Base-by-base conservation (phyloP, 805 yeast genomes). In the Starmerella khaoyaiensis region DNA sequence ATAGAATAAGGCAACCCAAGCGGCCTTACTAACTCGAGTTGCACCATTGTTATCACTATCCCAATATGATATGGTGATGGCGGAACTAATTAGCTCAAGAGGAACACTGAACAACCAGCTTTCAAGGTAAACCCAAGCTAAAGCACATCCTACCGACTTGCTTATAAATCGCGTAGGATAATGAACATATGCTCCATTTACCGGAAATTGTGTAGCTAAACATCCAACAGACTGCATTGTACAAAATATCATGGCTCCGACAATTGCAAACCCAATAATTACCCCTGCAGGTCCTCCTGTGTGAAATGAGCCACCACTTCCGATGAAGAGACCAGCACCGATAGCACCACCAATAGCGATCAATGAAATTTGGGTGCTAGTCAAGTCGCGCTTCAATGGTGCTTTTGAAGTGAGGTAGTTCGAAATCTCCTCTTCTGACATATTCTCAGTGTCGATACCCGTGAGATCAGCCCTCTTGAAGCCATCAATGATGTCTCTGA, bases 271-370 rank as follows among this genome's bases (percentile, higher is more conserved):
- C 20, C 80, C 75, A 31, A 77, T 64, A 27, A 79, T 58, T n/a
- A 72, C 53, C 40, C 69, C 72, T 4, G 70, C 80, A 12, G 71
- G 69, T 12, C 73, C 72, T 41, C 71, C 72, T 9, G 50, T 51
- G 23, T 58, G 54, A 34, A 70, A 57, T 9, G 72, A 59, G 25
- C 60, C 60, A 18, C 76, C 75, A 0, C 71, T 60, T 26, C 74
- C 70, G 24, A 74, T 60, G 51, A 71, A 74, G 22, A 74, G 57
- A 48, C 79, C 79, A 21, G 90, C 76, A 52, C 94, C 94, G 42
- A 81, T 76, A 35, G 87, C 77, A 37, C 90, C 84, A 40, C 90
- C 90, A 38, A 82, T 65, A 27, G 93, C 83, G 51, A 81, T 77
- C 73, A 79, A 73, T 37, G 53, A 56, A 29, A 59, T 35, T 39